These are phyloP conservation scores for Neonectria ditissima DNA, from an alignment of 2,329 filamentous ascomycete genomes.

Conservation along the genomic window DNA sequence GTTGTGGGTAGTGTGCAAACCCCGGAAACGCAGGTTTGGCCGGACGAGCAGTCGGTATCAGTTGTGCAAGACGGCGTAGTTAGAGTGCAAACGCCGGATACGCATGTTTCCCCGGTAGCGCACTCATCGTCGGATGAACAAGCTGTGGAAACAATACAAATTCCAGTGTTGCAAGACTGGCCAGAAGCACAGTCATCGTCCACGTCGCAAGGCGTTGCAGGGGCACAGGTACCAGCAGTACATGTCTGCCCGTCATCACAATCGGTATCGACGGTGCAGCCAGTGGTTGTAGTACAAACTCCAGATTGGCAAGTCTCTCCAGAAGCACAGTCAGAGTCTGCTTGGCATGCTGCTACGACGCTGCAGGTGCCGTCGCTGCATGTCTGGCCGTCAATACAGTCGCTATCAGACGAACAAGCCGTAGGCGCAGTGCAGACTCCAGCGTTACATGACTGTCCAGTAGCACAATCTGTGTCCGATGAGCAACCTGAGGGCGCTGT, in stretches of 20 bases:
- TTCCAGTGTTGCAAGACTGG: no score
- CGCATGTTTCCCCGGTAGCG: no score
- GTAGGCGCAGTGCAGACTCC: not conserved
- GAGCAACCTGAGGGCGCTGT: not conserved
- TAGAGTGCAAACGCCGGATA: no score
- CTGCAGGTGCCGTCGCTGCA: not conserved
- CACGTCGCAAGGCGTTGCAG: no score
- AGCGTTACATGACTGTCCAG: not conserved
- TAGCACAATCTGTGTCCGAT: not conserved
- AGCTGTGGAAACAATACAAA: no score
- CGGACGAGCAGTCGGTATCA: not conserved
- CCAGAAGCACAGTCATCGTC: not conserved
- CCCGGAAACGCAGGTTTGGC: not conserved
- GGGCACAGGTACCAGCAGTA: not conserved
- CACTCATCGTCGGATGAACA: not conserved
- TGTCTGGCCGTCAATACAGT: not conserved
- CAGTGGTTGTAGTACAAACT: not conserved
- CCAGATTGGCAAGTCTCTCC: constrained; percentile 5
- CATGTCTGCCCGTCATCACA: not conserved
- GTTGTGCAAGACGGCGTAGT: no score
- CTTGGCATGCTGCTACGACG: no score
- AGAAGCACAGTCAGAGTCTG: constrained; percentile 4
- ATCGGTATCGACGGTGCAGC: not conserved
- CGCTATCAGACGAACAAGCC: no score
- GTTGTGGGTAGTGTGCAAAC: not conserved